Evolutionary conservation across 192 early-diverging fungal species (phyloP), one percentile per base, ranked within the genome.

Genomic region (Linnemannia hyalina): DNA sequence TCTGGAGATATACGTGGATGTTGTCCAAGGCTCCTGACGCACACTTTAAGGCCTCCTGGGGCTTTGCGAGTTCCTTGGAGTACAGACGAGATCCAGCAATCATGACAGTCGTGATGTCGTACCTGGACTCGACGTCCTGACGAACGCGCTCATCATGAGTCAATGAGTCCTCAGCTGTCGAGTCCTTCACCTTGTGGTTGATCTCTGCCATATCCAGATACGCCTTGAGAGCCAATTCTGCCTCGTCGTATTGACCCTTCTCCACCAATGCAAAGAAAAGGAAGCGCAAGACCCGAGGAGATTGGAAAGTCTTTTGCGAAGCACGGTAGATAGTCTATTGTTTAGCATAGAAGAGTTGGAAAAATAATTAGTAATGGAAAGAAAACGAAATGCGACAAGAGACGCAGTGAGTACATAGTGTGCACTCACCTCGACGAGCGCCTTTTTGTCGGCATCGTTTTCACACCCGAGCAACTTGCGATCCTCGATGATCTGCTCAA

Each of bases 211-310:
- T 81, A 49, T 89, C 78, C 70, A 91, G 75, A 78, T 96, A 96
- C 1, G 94, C 89, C 41, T 87, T 80, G 7, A 96, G 74, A 32
- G 93, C 95, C 75, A 94, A 81, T n/a, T 92, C 90, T 0, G 95
- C 95, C 87, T 96, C 95, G 69, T 94, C 92, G 82, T 93, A 95
- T 74, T 95, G 93, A 54, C 95, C 95, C 9, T 93, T 80, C 32
- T 80, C 78, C 10, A 92, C 79, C n/a, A 95, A 89, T 0, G 92
- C 84, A 52, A 89, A 83, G 74, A 94, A 89, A 11, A 95, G 82
- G 76, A 93, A 94, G 0, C 94, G 94, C 70, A 93, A 47, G 65
- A 95, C 89, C 4, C 89, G 85, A 29, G 94, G 94, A 40, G 95
- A 95, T 80, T 95, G 93, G 88, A 94, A 95, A 0, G 95, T 95